Evolutionary conservation across 2,329 filamentous ascomycete species (phyloP), one percentile per base, ranked within the genome.

Genomic region (Lachnellula cervina): DNA sequence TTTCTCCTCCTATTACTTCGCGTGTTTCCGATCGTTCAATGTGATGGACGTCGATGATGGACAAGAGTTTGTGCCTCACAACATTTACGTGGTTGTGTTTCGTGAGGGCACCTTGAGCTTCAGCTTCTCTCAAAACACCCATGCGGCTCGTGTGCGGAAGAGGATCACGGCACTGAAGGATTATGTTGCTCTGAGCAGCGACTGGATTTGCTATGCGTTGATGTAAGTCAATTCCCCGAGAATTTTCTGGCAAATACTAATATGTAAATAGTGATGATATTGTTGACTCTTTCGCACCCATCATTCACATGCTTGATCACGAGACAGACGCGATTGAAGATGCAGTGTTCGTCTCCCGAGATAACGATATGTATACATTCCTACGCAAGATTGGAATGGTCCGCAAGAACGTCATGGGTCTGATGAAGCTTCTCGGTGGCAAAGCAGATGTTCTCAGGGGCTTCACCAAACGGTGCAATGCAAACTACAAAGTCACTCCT

Each of bases 161-260:
- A 86, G 94, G 72, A 97, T 99, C 66, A 87, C 90, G 23, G 88
- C 90, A 64, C 79, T 99, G 54, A 93, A 96, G 68, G 94, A 99
- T 69, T 97, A 97, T 68, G 89, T 97, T 66, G 87, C 92, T 59
- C 80, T 99, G 40, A 96, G 90, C 69, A 92, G 91, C 64, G 94
- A 99, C 73, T 99, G 95, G 93, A 95, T 97, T 65, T 99, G 94
- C 77, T 99, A 99, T 70, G 94, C 94, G 44, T 80, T 99, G 68
- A 97, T 99, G 87, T 90, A 77, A 79, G 86, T 76, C 45, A 34
- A 9, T 16, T 34, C n/a, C 17, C 37, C 9, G 32, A 35, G 6
- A 14, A 34, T 3, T 5, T 13, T 48, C 8, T 35, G 17, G 28
- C 43, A 21, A 16, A 34, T 52, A 57, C 55, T 59, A 55, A 62